phyloP scores from a whole-genome alignment of 345 rosid species.

The Citrus reticulata region DNA sequence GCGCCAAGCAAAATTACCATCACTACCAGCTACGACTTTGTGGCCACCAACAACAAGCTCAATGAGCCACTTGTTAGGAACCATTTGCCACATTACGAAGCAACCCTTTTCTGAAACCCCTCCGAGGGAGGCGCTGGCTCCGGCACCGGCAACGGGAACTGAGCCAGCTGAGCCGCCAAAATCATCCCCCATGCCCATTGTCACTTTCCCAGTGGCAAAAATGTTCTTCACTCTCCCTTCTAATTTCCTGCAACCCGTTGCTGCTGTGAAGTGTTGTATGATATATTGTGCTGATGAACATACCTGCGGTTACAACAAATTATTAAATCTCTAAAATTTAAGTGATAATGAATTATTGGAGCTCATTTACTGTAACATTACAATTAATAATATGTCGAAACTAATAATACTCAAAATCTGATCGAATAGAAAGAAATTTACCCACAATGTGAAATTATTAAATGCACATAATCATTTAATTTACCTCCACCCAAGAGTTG shows the following conservation, averaged over 20 bases:
- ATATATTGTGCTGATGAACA: constrained; percentile 95
- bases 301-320: constrained; percentile 37
- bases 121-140: constrained; percentile 14
- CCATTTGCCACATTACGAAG: constrained; percentile 99
- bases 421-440: no score
- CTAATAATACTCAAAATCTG: no score
- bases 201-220: constrained; percentile 76
- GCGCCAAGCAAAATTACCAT: constrained; percentile 88
- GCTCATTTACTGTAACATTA: no score
- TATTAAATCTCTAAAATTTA: background rate
- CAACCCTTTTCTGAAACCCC: constrained; percentile 69
- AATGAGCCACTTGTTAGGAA: constrained; percentile 85
- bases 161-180: constrained; percentile 36
- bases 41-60: constrained; percentile 77
- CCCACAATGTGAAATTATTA: no score
- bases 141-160: constrained; percentile 13
- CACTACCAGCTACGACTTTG: constrained; percentile 83
- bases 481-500: no score
- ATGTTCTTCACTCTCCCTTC: constrained; percentile 66
- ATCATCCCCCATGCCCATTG: constrained; percentile 79
- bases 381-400: no score
- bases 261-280: constrained; percentile 88
- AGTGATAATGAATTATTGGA: no score
- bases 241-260: constrained; percentile 84
- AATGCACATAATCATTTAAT: no score